Evolutionary conservation across 208 protist species (phyloP), one percentile per base, ranked within the genome.

Genomic region (Leishmania braziliensis): DNA sequence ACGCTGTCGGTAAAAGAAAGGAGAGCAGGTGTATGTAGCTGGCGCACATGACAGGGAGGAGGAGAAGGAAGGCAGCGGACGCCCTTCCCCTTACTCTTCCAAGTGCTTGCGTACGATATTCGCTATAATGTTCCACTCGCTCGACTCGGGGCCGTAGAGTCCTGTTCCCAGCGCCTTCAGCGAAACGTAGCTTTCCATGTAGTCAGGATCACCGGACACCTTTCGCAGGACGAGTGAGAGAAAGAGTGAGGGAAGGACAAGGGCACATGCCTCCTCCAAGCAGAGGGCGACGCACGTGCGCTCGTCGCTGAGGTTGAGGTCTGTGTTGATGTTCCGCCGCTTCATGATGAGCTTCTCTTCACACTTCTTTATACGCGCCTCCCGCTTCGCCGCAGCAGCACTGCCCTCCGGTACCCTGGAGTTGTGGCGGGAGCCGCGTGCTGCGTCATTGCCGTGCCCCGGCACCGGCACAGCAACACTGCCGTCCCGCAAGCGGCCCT

Each of bases 281-380:
- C 73, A 77, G 8, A 77, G 51, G 0, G 53, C 53, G 9, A 77
- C 73, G 29, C 50, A 77, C n/a, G 73, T 77, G 14, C 73, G 73
- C 73, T 77, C 73, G 29, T 77, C 73, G 73, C 53, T 77, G 23
- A 77, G 53, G 36, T 77, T 26, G 53, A 77, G 73, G 50, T 77
- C 73, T 0, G 73, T 50, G 53, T 77, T 77, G 48, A 77, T 60
- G 26, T 77, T 0, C 0, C 73, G 48, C 48, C 48, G 48, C 8
- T 26, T 77, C 53, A 50, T 58, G 26, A 65, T 60, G 33, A 77
- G 33, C 53, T 3, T 23, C 36, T 60, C 73, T 16, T 77, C 53
- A 36, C 53, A 77, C 73, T 65, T 36, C 73, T 43, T 77, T 26
- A 62, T 50, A 14, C 12, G 5, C 29, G 14, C 73, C n/a, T 77